These are phyloP conservation scores for Coleophoma crateriformis DNA, from an alignment of 2,329 filamentous ascomycete species.

Conservation along the genomic window DNA sequence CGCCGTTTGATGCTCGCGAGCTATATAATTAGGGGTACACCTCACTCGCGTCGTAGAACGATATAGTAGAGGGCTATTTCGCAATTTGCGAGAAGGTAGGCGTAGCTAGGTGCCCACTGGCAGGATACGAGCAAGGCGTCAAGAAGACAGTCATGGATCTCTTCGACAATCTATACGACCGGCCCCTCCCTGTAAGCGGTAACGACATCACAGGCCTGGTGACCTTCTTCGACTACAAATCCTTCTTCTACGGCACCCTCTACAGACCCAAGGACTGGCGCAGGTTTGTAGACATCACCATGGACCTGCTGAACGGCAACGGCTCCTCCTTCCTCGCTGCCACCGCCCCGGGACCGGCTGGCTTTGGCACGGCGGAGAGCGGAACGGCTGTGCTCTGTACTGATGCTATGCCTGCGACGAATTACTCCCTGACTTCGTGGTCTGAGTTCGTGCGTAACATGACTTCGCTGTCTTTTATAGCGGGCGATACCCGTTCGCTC, in stretches of 20 bases:
- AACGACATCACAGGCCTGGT: neutral
- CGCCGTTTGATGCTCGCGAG: neutral
- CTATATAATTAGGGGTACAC: neutral
- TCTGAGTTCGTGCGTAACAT: neutral
- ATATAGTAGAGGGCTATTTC: neutral
- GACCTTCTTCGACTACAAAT: neutral
- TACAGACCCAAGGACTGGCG: neutral
- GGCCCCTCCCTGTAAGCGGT: neutral
- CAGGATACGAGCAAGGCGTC: neutral
- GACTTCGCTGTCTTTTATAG: neutral
- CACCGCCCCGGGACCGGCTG: neutral
- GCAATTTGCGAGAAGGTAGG: neutral
- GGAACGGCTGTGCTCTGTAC: neutral
- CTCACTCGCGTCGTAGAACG: neutral
- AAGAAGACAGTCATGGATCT: neutral
- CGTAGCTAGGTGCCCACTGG: neutral
- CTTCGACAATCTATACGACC: neutral
- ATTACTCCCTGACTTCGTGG: neutral
- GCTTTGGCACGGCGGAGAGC: neutral
- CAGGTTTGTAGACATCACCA: neutral
- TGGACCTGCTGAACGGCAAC: neutral
- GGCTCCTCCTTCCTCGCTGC: neutral
- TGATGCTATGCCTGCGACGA: neutral
- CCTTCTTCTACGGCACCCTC: neutral
- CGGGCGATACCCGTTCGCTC: neutral